A percentile compares a stretch with the other conserved stretches of the same genome.
Evolutionary conservation across 2,329 filamentous ascomycete genomes (phyloP).

Genomic region (Colletotrichum spinosum): DNA sequence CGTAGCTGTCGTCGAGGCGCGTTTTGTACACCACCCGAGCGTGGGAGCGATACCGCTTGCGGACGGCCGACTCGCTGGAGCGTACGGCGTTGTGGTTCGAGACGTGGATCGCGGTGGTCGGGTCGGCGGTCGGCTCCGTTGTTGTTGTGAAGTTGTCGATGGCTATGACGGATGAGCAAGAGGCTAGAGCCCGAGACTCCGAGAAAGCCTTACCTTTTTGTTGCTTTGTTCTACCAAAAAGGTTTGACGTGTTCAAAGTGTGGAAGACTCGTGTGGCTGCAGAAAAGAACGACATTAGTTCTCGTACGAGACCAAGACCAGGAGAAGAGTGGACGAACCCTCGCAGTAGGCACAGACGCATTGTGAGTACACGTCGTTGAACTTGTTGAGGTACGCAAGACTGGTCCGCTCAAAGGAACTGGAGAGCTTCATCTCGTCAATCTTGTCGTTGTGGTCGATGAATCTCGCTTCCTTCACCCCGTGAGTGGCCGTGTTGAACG

Average conservation of each 20-base stretch:
- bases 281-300: not conserved
- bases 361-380: conserved; percentile 76
- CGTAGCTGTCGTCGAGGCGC: conserved; percentile 67
- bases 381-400: conserved; percentile 74
- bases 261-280: conserved; percentile 67
- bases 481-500: conserved; percentile 38
- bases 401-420: conserved; percentile 79
- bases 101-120: conserved; percentile 69
- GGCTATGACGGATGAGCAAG: conserved; percentile 3
- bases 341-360: conserved; percentile 91
- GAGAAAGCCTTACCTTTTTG: conserved; percentile 48
- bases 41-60: conserved; percentile 47
- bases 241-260: conserved; percentile 57
- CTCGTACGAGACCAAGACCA: no score
- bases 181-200: not conserved
- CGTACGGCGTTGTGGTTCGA: conserved; percentile 77
- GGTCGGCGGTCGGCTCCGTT: conserved; percentile 48
- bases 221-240: conserved; percentile 58
- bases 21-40: conserved; percentile 48
- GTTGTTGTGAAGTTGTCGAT: conserved; percentile 55
- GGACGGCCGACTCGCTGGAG: conserved; percentile 38
- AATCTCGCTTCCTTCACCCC: conserved; percentile 61
- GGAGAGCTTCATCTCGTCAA: conserved; percentile 74
- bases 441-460: conserved; percentile 87
- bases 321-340: conserved; percentile 44